Evolutionary conservation across 306 rosid genomes (phyloP), one percentile per base, ranked within the genome.

Genomic region (Rubus parviflorus): DNA sequence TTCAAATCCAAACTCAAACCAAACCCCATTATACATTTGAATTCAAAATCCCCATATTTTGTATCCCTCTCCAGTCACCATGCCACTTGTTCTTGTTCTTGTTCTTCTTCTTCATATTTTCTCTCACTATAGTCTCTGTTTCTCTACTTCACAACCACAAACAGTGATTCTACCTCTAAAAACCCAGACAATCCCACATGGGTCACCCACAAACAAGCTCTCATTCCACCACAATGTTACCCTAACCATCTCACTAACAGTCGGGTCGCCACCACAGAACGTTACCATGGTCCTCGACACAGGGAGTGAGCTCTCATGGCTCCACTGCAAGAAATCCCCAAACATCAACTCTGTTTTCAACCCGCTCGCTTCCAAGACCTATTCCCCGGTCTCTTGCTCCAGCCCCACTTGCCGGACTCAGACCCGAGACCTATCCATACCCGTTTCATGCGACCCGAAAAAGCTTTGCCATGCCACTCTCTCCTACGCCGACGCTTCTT

Each of bases 211-310:
- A 62, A 86, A 81, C 79, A 88, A 82, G 75, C 84, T 91, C 67
- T 52, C 89, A 17, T 93, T 91, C 85, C 90, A 81, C 37, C 93
- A 93, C 73, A 93, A 93, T 40, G 91, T 93, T 7, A 91, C 96
- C 52, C 77, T 93, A 79, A 89, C 97, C 0, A 90, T 88, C 40
- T 86, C 93, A 5, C 85, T 93, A 7, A 83, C 91, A 7, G 83
- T 89, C 1, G 98, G 97, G 10, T 78, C 93, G 20, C 97, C 98
- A 62, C 98, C 98, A 45, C 98, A 93, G 85, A 81, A n/a, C 3
- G 93, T 91, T n/a, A 88, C 93, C 79, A 91, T 88, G 98, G 97
- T 93, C 80, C 97, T 93, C 45, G 97, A 93, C 85, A 93, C 98
- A 48, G 96, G 98, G 15, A 93, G 98, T 43, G 97, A 93, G 54